Evolutionary conservation across 805 yeast genomes (phyloP), one percentile per base, ranked within the genome.

Genomic region (Starmera caribaea): DNA sequence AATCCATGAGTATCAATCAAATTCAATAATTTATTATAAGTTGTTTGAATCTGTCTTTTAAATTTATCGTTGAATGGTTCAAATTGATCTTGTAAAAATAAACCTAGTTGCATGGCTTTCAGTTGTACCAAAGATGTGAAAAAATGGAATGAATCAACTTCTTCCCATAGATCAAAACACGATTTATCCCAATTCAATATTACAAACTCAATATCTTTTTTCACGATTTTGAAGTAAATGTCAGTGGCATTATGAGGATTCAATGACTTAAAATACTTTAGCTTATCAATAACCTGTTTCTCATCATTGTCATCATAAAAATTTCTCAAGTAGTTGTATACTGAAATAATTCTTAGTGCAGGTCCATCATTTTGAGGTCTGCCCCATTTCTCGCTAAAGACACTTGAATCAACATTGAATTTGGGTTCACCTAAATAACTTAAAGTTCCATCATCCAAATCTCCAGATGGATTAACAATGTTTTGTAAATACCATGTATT

Each of bases 321-420:
- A 3, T 70, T 48, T 16, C 63, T 59, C 43, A 84, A 48, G 54
- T 75, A 84, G 44, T 71, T 71, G 31, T 74, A 58, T 16, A 80
- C 68, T 2, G 95, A 71, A 41, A 81, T 69, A 10, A 79, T 70
- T 50, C 97, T 70, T 41, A 90, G 66, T 1, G 94, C 89, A 1
- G 97, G 96, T 0, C 97, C 97, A 58, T 90, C 97, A 43, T 87
- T 73, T 61, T 90, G 97, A 1, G 97, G 97, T 49, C 97, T 69
- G 2, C 97, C 97, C 97, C 97, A 90, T 30, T 65, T 57, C 3
- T 64, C 79, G 6, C 58, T 57, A 51, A 82, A 90, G 1, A 83
- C 66, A 0, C 74, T 50, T 17, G 81, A 79, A 54, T 86, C 73
- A 4, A 79, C 75, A 55, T 69, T 57, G 54, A 82, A 90, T 58